Evolutionary conservation across 805 yeast genomes (phyloP).

Genomic region (Spathaspora passalidarum): DNA sequence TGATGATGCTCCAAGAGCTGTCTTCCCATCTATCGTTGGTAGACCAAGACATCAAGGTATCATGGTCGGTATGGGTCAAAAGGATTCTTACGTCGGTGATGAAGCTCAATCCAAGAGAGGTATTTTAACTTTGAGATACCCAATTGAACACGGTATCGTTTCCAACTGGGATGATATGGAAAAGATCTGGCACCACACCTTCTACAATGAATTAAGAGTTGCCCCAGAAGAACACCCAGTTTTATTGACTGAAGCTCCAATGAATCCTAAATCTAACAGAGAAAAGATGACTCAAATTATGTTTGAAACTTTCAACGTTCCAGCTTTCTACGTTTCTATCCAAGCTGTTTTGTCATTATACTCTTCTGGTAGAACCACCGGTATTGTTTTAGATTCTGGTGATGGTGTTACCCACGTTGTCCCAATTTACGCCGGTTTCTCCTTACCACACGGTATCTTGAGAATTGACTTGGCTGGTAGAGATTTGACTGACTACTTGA

Average conservation of each 20-base stretch:
- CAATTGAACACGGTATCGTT: constrained; percentile 99
- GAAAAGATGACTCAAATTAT: constrained; percentile 99
- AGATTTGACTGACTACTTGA: constrained; percentile 97
- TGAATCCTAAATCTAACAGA: constrained; percentile 99
- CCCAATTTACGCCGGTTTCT: constrained; percentile 99
- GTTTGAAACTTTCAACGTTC: constrained; percentile 99
- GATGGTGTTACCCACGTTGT: constrained; percentile 99
- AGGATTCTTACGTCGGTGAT: constrained; percentile 99
- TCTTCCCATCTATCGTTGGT: constrained; percentile 99
- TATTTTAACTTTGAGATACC: constrained; percentile 97
- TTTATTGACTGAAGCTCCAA: constrained; percentile 98
- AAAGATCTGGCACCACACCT: constrained; percentile 99
- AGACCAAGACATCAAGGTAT: constrained; percentile 99
- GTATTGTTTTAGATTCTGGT: constrained; percentile 99
- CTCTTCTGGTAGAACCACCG: constrained; percentile 99
- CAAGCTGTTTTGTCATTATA: constrained; percentile 98
- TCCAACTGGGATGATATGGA: constrained; percentile 99
- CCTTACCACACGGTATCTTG: constrained; percentile 97
- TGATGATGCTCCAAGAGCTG: constrained; percentile 99
- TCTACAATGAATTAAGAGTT: constrained; percentile 99
- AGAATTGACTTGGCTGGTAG: constrained; percentile 99
- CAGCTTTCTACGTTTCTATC: constrained; percentile 98
- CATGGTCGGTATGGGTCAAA: constrained; percentile 99
- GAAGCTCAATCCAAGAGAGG: constrained; percentile 99
- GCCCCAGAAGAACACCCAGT: constrained; percentile 99